A percentile compares a stretch with the other conserved stretches of the same genome.
These are phyloP conservation scores for Tricholoma flavovirens DNA, from an alignment of 768 basidiomycete species.

Conservation along the genomic window DNA sequence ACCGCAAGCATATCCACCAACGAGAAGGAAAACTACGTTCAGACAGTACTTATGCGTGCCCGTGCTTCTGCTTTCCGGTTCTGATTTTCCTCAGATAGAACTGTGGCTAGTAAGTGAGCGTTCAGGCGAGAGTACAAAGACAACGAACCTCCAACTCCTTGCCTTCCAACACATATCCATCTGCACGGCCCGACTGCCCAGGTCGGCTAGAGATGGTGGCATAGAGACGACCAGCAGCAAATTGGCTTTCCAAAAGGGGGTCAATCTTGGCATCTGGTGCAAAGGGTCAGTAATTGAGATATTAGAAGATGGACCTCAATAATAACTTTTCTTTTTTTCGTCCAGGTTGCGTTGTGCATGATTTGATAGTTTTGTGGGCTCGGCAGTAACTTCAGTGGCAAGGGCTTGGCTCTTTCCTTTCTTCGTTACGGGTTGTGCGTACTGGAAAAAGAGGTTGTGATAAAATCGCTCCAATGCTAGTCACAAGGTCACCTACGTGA, in stretches of 20 bases:
- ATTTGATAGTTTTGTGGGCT: constrained; percentile 78
- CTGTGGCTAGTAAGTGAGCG: constrained; percentile 34
- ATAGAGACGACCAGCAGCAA: constrained; percentile 92
- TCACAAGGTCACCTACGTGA: constrained; percentile 61
- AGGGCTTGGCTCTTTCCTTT: constrained; percentile 63
- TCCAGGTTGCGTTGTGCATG: constrained; percentile 85
- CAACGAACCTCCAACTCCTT: constrained; percentile 89
- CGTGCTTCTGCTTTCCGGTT: constrained; percentile 94
- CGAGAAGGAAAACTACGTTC: background rate
- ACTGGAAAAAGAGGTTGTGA: constrained; percentile 42
- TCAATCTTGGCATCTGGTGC: constrained; percentile 83
- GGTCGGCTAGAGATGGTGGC: constrained; percentile 92
- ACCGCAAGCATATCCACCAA: background rate
- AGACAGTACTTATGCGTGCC: constrained; percentile 35
- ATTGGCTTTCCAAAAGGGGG: constrained; percentile 81
- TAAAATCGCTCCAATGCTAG: background rate
- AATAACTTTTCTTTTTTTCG: constrained; percentile 86
- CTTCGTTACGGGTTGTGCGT: constrained; percentile 92
- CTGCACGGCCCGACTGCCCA: constrained; percentile 93
- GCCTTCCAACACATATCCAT: constrained; percentile 97
- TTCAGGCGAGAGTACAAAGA: background rate
- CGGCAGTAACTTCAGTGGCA: constrained; percentile 40
- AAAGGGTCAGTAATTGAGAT: constrained; percentile 1
- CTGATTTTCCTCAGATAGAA: constrained; percentile 95
- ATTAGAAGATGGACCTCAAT: constrained; percentile 8